Evolutionary conservation across 2,329 filamentous ascomycete species (phyloP), one percentile per base, ranked within the genome.

Genomic region (Paramyrothecium sp.): DNA sequence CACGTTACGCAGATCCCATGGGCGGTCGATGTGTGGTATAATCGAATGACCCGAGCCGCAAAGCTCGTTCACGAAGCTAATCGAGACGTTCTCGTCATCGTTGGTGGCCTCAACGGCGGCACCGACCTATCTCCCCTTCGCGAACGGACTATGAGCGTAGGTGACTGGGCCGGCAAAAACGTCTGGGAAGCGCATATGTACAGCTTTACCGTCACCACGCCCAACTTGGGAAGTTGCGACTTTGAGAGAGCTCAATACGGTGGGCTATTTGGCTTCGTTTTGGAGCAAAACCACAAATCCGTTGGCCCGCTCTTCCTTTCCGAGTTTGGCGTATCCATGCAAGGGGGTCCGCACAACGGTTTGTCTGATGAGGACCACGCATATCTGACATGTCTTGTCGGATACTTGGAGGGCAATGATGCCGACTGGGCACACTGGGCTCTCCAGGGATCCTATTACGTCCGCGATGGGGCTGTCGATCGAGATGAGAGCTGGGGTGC

Each of bases 101-200:
- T 85, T 61, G 83, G 82, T 55, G 83, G 83, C 17, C 75, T 80
- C 61, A 75, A 79, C 68, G 81, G 79, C 56, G 73, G 78, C 7
- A 84, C 81, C 16, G 82, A 86, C 65, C 72, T 86, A 30, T 74
- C 74, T 5, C 77, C 65, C 2, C 59, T 84, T 34, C 68, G 73
- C 30, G 61, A 58, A 34, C 64, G 65, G 26, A 67, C 63, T 50
- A 73, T 85, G 55, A 77, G 83, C 67, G 77, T 74, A 50, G 67
- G 67, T 3, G 72, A 66, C 12, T 83, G 79, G 78, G 56, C 62
- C 7, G 74, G 73, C 46, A 86, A 86, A 69, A 75, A 82, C 62
- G 81, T 86, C 13, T 86, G 82, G 82, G 84, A 87, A 70, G 78
- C 82, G 65, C 84, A 87, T 70, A 76, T 79, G 30, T 87, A 86